Conservation (phyloP, 192 early-diverging fungal species). For the Entophlyctis luteolus region DNA sequence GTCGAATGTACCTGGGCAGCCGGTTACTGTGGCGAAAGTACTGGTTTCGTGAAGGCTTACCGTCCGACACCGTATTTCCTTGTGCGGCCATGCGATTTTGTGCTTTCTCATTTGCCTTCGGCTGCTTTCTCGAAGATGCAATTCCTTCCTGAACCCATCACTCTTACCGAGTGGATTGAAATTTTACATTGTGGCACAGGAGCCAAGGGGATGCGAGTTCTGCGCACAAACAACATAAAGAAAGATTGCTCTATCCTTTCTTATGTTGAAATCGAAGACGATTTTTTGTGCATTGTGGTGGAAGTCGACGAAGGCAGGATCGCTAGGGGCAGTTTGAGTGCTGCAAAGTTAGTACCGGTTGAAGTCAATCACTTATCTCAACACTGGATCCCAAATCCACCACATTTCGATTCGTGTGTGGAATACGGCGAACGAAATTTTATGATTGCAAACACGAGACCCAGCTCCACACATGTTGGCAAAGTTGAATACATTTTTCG, state of each 20-base stretch:
- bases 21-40: neutral
- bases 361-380: neutral
- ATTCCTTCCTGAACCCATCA: neutral
- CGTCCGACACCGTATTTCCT: constrained; percentile 9
- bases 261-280: neutral
- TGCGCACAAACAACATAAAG: neutral
- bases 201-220: neutral
- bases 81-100: neutral
- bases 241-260: neutral
- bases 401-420: neutral
- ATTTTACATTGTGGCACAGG: too few relatives aligned
- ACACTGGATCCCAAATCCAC: neutral
- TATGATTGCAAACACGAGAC: neutral
- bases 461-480: neutral
- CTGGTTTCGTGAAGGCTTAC: neutral
- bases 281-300: neutral
- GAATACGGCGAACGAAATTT: neutral
- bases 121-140: neutral
- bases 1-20: constrained; percentile 27
- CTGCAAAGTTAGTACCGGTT: neutral
- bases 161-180: neutral
- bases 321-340: neutral
- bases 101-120: neutral
- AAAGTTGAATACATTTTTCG: neutral
- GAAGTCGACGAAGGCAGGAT: neutral